Base-by-base conservation (phyloP, 805 yeast species). In the Wickerhamomyces silvicola region DNA sequence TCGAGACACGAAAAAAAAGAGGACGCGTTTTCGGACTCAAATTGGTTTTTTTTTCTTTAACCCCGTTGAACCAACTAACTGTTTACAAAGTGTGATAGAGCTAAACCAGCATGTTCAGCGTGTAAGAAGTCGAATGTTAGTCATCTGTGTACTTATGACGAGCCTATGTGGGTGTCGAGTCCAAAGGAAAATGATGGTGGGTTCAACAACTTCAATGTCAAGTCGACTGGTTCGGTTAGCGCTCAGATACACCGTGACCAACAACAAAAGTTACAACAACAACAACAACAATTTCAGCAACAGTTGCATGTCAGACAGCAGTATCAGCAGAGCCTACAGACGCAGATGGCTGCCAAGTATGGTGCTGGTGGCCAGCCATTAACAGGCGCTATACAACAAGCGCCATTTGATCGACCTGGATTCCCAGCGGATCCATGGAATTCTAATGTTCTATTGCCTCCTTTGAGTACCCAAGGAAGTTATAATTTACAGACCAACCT, bases 71-170 rank as follows among this genome's bases (percentile, higher is more conserved):
- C 20, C 19, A 24, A 28, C 34, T 23, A 21, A n/a, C 30, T 24
- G 22, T 27, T 38, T 23, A 16, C 6, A 4, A 35, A 51, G 56
- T 51, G 56, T 33, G 56, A 51, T 30, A 41, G 52, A 32, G 42
- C 25, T 3, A 46, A 45, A 27, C 56, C 56, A 3, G 49, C 41
- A 2, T 51, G 56, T 27, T 27, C 37, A 1, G 37, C 54, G 0
- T 51, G 56, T 28, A 43, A 35, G 36, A 48, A 43, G 41, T 42
- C 54, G 28, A 48, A 42, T 23, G 34, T 43, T 24, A 39, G 42
- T 14, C 52, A 46, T 30, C 17, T 45, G 29, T 51, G 54, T 36
- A 34, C 38, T 5, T 51, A 46, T 22, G 54, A 51, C 16, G 54
- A 48, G 15, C 40, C 45, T 2, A 20, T 10, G 20, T 36, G 24